phyloP scores from a whole-genome alignment of 164 flowering plant species.

The Saururus chinensis region DNA sequence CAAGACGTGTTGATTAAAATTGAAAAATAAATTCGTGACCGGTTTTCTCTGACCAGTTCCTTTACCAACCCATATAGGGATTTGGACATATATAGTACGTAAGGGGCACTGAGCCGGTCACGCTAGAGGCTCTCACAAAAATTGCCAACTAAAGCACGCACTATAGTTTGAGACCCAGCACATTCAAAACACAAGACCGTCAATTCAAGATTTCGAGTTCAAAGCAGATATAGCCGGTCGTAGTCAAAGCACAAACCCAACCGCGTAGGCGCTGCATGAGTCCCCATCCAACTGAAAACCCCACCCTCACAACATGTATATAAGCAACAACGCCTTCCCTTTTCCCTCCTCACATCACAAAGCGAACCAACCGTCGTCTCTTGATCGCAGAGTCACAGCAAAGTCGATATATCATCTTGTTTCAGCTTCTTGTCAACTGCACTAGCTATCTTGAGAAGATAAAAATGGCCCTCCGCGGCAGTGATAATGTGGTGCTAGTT shows the following conservation, averaged over 20 bases:
- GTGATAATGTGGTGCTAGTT: background rate
- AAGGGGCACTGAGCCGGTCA: too few species aligned
- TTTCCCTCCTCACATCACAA: background rate
- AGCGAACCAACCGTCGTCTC: background rate
- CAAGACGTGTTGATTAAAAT: too few species aligned
- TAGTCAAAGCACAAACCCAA: background rate
- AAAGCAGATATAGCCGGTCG: background rate
- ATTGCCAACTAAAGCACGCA: too few species aligned
- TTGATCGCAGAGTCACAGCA: background rate
- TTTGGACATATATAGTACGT: too few species aligned
- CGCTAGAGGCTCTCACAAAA: too few species aligned
- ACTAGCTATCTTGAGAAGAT: background rate
- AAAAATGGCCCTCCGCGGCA: background rate
- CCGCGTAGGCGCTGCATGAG: background rate
- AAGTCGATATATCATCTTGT: background rate
- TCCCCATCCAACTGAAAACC: background rate
- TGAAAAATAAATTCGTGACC: too few species aligned
- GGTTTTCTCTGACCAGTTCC: too few species aligned
- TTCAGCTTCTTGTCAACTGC: background rate
- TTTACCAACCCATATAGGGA: too few species aligned
- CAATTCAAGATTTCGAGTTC: too few species aligned
- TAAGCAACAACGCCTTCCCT: background rate
- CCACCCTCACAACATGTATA: background rate
- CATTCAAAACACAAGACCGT: too few species aligned
- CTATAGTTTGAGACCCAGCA: too few species aligned